Base-by-base conservation (phyloP, 352 stramenopile genomes). In the Globisporangium solare region DNA sequence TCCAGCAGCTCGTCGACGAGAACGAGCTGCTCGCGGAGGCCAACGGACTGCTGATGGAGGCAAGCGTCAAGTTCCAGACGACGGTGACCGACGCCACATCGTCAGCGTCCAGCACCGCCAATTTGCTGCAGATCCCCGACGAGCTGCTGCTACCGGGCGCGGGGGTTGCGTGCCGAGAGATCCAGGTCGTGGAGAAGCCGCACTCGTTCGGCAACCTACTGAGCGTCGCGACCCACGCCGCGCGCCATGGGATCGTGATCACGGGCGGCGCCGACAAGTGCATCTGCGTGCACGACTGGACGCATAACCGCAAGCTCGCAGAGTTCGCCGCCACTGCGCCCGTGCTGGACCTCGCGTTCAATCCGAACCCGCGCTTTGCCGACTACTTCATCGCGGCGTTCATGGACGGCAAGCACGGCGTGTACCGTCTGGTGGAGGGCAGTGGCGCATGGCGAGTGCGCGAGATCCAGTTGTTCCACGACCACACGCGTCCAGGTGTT, bases 191-290 rank as follows among this genome's bases (percentile, higher is more conserved):
- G 42, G 70, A 86, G 10, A 58, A 83, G 12, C 70, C 79, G 22
- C 80, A 89, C 54, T 49, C 70, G n/a, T 77, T 84, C 39, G 77
- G 79, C 10, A 94, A 92, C 52, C 43, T 91, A 32, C 62, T 94
- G 40, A 80, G 77, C 54, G 77, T 90, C 42, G 76, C 75, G 55
- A 56, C 56, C 14, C 78, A 86, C 20, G 54, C 63, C 10, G 60
- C 54, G 20, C 73, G 66, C 0, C 58, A 63, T 4, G 58, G 71
- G 27, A 54, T 92, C 32, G 70, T 85, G 21, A 61, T 87, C 39
- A 82, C 78, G 1, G 84, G 84, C 6, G 82, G 81, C 47, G 84
- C 83, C 18, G 84, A 94, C 71, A 92, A 91, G 61, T 66, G 66
- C 58, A 67, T 92, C 22, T 74, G 73, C 27, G 73, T 82, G 32